phyloP scores from a whole-genome alignment of 495 filamentous ascomycete species.

The Clohesyomyces aquaticus region DNA sequence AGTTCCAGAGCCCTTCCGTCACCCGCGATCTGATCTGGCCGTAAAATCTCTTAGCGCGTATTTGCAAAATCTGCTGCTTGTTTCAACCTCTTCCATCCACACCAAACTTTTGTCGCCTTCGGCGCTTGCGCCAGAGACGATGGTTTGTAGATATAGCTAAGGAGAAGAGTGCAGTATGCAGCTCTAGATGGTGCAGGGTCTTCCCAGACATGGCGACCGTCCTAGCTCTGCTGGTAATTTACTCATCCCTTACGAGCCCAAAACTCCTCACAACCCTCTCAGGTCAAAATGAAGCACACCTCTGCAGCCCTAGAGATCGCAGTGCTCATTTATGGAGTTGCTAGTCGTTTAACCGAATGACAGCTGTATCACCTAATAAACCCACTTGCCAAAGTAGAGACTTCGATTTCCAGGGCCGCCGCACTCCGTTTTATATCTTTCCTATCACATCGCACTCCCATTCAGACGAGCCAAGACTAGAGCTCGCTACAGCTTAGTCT shows the following conservation, averaged over 20 bases:
- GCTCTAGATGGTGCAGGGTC: constrained; percentile 8
- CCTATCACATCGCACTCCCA: constrained; percentile 7
- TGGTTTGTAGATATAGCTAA: not conserved
- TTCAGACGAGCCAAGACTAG: constrained; percentile 19
- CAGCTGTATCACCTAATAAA: constrained; percentile 18
- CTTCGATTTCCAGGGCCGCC: constrained; percentile 22
- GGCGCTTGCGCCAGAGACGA: not conserved
- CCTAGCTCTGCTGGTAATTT: too few species aligned
- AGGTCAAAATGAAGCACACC: constrained; percentile 16
- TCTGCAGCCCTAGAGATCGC: constrained; percentile 19
- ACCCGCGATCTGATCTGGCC: too few species aligned
- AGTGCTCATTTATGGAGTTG: constrained; percentile 8
- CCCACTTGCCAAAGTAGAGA: constrained; percentile 6
- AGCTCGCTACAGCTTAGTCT: constrained; percentile 20
- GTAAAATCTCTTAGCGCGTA: too few species aligned
- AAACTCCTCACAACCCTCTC: constrained; percentile 17
- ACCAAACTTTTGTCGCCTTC: too few species aligned
- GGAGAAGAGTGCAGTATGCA: constrained; percentile 5
- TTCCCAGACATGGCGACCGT: constrained; percentile 11
- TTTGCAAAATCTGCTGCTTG: too few species aligned
- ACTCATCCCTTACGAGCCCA: constrained; percentile 6
- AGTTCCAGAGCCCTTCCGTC: too few species aligned
- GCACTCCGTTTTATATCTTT: constrained; percentile 1
- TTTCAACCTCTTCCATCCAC: too few species aligned
- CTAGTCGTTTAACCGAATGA: constrained; percentile 6